Conservation (phyloP, 2,329 filamentous ascomycete species). For the Periglandula ipomoeae region DNA sequence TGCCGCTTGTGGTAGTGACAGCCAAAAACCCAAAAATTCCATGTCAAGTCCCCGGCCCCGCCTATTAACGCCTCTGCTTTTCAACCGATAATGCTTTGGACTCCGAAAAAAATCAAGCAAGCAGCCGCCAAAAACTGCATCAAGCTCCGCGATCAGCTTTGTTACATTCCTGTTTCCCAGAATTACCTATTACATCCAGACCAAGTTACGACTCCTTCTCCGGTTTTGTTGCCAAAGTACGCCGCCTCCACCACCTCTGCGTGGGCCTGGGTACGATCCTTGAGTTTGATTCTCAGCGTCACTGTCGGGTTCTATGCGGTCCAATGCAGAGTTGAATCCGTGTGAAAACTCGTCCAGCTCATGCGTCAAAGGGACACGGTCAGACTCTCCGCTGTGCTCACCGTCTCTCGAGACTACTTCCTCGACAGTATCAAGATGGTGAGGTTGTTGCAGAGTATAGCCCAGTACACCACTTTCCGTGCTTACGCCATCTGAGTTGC, state of each 20-base stretch:
- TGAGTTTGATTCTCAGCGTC: conserved; percentile 11
- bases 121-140: neutral
- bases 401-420: conserved; percentile 14
- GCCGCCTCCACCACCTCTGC: conserved; percentile 24
- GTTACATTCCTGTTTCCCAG: too few species aligned
- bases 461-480: neutral
- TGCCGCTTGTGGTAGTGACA: neutral
- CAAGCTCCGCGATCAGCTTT: too few species aligned
- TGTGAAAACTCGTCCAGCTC: conserved; percentile 36
- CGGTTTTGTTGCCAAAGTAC: conserved; percentile 48
- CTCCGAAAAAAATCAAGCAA: neutral
- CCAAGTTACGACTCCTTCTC: conserved; percentile 36
- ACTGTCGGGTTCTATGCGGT: conserved; percentile 25
- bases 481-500: conserved; percentile 8
- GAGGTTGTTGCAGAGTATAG: neutral
- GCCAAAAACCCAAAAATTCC: neutral
- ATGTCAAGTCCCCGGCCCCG: neutral
- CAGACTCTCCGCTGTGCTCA: conserved; percentile 19
- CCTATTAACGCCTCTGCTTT: conserved; percentile 2
- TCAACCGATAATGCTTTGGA: neutral
- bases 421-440: neutral
- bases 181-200: conserved; percentile 35
- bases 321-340: conserved; percentile 31
- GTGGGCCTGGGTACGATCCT: conserved; percentile 14
- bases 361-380: conserved; percentile 31